These are phyloP conservation scores for Tetrahymena malaccensis DNA, from an alignment of 73 alveolate genomes.

Conservation along the genomic window DNA sequence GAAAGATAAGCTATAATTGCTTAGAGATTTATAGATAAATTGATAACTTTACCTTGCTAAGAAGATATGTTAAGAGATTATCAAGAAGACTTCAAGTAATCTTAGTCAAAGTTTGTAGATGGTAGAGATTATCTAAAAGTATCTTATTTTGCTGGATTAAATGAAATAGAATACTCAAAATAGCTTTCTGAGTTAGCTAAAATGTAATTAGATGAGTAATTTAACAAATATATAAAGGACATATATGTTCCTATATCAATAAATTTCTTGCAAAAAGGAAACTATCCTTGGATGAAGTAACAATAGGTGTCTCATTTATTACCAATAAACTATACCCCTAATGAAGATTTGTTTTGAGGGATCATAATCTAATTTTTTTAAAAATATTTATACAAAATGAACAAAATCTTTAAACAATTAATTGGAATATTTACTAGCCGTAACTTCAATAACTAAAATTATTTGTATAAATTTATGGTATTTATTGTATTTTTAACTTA, in stretches of 20 bases:
- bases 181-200: neutral
- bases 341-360: neutral
- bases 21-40: neutral
- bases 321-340: neutral
- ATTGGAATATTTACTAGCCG: too few species aligned
- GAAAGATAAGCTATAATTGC: neutral
- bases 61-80: neutral
- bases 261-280: neutral
- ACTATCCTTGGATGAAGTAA: neutral
- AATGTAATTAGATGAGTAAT: neutral
- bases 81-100: neutral
- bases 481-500: too few species aligned
- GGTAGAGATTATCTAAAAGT: neutral
- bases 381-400: too few species aligned
- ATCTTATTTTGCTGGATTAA: neutral
- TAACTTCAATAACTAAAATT: too few species aligned
- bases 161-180: neutral
- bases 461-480: too few species aligned
- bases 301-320: neutral
- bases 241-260: neutral
- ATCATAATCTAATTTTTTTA: too few species aligned
- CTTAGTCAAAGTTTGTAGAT: neutral
- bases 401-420: too few species aligned
- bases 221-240: neutral
- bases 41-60: neutral